phyloP scores from a whole-genome alignment of 2,329 filamentous ascomycete genomes.

The Microsporum ferrugineum region DNA sequence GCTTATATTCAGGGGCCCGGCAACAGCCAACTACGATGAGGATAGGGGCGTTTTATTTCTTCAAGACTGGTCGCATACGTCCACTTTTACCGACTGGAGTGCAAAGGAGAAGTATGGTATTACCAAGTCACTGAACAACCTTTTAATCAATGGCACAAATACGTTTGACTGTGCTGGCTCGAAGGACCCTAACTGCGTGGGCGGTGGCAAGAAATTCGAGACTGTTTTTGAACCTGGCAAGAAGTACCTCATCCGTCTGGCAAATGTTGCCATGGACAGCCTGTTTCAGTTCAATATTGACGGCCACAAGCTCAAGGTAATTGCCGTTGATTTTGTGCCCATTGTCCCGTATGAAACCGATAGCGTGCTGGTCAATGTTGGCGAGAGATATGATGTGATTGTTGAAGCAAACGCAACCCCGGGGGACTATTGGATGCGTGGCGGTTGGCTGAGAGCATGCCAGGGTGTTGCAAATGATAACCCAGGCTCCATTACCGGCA shows the following conservation, averaged over 20 bases:
- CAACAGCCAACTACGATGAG: slow-evolving; percentile 4
- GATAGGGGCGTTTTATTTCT: neutral
- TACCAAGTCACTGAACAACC: neutral
- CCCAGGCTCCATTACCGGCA: slow-evolving; percentile 26
- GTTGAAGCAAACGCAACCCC: slow-evolving; percentile 19
- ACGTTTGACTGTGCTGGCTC: neutral
- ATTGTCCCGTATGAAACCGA: slow-evolving; percentile 44
- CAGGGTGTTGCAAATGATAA: slow-evolving; percentile 27
- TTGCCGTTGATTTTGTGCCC: slow-evolving; percentile 46
- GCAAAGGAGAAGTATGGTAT: neutral
- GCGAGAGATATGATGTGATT: slow-evolving; percentile 31
- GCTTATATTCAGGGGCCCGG: slow-evolving; percentile 25
- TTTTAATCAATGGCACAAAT: neutral
- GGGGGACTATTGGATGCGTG: slow-evolving; percentile 31
- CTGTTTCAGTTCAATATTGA: slow-evolving; percentile 42
- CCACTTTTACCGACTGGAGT: neutral
- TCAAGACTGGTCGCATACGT: neutral
- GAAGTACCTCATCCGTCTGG: slow-evolving; percentile 24
- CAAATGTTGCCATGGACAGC: slow-evolving; percentile 37
- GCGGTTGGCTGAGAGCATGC: slow-evolving; percentile 20
- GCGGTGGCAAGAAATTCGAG: neutral
- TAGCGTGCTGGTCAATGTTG: slow-evolving; percentile 24
- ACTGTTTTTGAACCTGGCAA: slow-evolving; percentile 15
- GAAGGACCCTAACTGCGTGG: neutral
- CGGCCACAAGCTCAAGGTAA: slow-evolving; percentile 47